These are phyloP conservation scores for Blakeslea trispora DNA, from an alignment of 371 early-diverging fungal species.

Conservation along the genomic window DNA sequence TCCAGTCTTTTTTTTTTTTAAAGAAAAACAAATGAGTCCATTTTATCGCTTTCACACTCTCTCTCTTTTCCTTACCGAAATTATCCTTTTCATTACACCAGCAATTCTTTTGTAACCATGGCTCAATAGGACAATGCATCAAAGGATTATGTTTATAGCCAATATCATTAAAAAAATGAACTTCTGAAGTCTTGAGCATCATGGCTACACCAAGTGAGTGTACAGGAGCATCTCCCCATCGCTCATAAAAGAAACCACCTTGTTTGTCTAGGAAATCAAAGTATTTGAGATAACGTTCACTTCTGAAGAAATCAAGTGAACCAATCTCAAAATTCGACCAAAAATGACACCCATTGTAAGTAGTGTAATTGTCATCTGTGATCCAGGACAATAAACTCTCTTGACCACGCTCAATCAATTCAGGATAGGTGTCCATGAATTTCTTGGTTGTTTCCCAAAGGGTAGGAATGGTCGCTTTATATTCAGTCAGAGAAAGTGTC, in stretches of 20 bases:
- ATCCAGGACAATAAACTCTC: constrained; percentile 34
- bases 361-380: constrained; percentile 30
- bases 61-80: constrained; percentile 68
- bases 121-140: constrained; percentile 66
- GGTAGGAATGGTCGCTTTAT: constrained; percentile 78
- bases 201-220: constrained; percentile 90
- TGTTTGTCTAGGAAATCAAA: constrained; percentile 80
- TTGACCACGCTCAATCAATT: constrained; percentile 23
- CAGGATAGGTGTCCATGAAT: constrained; percentile 55
- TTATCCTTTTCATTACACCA: constrained; percentile 50
- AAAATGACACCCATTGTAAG: constrained; percentile 80
- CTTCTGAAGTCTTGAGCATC: constrained; percentile 72
- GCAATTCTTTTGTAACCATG: constrained; percentile 54
- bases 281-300: constrained; percentile 70
- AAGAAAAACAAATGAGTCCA: no score
- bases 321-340: constrained; percentile 82
- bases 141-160: constrained; percentile 78
- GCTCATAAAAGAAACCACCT: constrained; percentile 95
- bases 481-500: constrained; percentile 84
- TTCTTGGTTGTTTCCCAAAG: constrained; percentile 74
- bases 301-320: constrained; percentile 75
- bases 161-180: constrained; percentile 93
- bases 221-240: constrained; percentile 71
- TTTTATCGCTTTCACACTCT: no score
- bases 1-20: no score